phyloP scores from a whole-genome alignment of 2,329 filamentous ascomycete species.

The Tolypocladium album region DNA sequence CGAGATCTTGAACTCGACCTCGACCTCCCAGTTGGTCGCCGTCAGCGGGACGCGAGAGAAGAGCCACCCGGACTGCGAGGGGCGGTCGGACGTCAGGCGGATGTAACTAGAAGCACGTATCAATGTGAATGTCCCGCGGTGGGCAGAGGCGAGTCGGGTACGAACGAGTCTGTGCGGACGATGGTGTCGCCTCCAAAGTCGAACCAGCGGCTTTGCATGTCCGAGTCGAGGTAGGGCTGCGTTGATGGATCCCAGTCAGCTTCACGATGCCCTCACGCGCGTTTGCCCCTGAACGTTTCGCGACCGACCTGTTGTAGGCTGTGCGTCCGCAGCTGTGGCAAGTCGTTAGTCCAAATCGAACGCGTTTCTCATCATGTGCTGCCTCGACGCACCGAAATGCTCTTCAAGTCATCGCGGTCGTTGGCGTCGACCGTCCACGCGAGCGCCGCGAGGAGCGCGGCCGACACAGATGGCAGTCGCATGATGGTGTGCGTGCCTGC shows the following conservation, averaged over 20 bases:
- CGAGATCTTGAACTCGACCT: slow-evolving; percentile 89
- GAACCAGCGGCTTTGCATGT: slow-evolving; percentile 98
- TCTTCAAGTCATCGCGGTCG: slow-evolving; percentile 39
- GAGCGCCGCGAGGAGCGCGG: slow-evolving; percentile 37
- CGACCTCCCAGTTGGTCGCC: slow-evolving; percentile 97
- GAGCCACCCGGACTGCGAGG: slow-evolving; percentile 85
- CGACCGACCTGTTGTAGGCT: slow-evolving; percentile 64
- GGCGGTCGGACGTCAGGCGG: slow-evolving; percentile 80
- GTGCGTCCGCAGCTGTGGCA: slow-evolving; percentile 68
- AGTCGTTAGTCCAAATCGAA: neutral
- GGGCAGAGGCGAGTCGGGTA: slow-evolving; percentile 6
- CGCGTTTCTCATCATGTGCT: neutral
- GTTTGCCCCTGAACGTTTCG: slow-evolving; percentile 1
- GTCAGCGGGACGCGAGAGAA: slow-evolving; percentile 91
- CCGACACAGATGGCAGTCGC: slow-evolving; percentile 36
- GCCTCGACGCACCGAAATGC: slow-evolving; percentile 32
- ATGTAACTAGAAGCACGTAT: slow-evolving; percentile 58
- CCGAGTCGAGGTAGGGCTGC: slow-evolving; percentile 92
- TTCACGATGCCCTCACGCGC: neutral
- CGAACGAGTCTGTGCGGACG: slow-evolving; percentile 59
- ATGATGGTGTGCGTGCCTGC: slow-evolving; percentile 21
- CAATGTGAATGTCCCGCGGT: neutral
- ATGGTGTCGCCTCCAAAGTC: slow-evolving; percentile 97
- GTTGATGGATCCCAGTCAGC: slow-evolving; percentile 5
- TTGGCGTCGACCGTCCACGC: slow-evolving; percentile 39